Evolutionary conservation across 2,329 filamentous ascomycete genomes (phyloP), one percentile per base, ranked within the genome.

Genomic region (Arthroderma sp.): DNA sequence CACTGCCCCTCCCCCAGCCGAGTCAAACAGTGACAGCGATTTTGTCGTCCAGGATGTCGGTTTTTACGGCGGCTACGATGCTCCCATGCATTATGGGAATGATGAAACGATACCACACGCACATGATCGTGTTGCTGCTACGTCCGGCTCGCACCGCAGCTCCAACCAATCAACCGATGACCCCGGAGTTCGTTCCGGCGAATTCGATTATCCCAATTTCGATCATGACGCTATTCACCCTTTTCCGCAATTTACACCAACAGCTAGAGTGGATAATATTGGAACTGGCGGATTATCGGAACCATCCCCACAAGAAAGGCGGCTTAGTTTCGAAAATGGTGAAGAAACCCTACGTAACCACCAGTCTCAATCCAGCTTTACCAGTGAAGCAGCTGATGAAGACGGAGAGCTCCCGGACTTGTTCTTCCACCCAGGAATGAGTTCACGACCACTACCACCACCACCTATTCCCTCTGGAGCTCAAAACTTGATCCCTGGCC

Each of bases 281-380:
- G 88, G 85, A 5, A 95, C 87, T n/a, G 91, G 89, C 36, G 91
- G 91, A 1, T 65, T 95, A 29, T 80, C 87, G 49, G 77, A 84
- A 47, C 87, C 88, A 2, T 78, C 72, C 41, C 72, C 71, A 5
- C 75, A 66, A 49, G 62, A 61, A 37, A 68, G 87, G 52, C 77
- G 86, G 48, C 71, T 87, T 55, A 95, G 87, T 63, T 95, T 91
- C 55, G 89, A 96, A 53, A 86, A 94, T 59, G 89, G 85, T 1
- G 91, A 95, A 53, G 91, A 96, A 61, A 71, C 38, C 63, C 74
- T 74, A 66, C 46, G 71, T 65, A 51, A 81, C 67, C 54, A 75
- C 65, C 55, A 65, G 53, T 51, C 56, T 40, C 57, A 61, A 45
- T 55, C 69, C 47, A 63, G 61, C 40, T 73, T 70, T 33, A 65